phyloP scores from a whole-genome alignment of 2,329 filamentous ascomycete species.

The Polytolypa hystricis region DNA sequence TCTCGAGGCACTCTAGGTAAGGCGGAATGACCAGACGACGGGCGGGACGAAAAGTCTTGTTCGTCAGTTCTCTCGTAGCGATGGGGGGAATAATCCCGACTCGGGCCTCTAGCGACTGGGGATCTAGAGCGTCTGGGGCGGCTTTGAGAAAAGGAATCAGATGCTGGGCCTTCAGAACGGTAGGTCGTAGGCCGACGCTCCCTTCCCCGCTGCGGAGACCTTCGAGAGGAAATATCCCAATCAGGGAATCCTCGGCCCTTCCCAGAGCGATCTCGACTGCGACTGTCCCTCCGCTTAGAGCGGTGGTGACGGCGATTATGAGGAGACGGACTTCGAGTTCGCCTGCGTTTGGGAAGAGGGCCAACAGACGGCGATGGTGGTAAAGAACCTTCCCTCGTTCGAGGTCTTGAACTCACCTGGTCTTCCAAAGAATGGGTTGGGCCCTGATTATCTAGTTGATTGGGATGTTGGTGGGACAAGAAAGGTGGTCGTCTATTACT shows the following conservation, averaged over 20 bases:
- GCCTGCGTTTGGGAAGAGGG: constrained; percentile 26
- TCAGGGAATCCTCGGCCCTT: constrained; percentile 26
- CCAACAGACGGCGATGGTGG: constrained; percentile 17
- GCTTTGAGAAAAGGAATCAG: constrained; percentile 17
- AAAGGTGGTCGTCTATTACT: constrained; percentile 15
- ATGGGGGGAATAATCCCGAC: constrained; percentile 16
- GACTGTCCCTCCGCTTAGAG: constrained; percentile 24
- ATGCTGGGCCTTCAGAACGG: constrained; percentile 13
- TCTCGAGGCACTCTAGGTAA: constrained; percentile 23
- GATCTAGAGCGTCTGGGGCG: constrained; percentile 23
- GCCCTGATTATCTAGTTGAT: constrained; percentile 13
- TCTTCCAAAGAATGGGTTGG: constrained; percentile 13
- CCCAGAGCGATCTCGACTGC: constrained; percentile 26
- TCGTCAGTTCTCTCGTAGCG: constrained; percentile 15
- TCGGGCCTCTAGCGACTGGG: constrained; percentile 18
- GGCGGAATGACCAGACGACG: constrained; percentile 25
- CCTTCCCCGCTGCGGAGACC: constrained; percentile 24
- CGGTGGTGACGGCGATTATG: constrained; percentile 19
- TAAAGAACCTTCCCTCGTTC: constrained; percentile 19
- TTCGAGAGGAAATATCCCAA: constrained; percentile 23
- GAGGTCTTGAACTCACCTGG: constrained; percentile 14
- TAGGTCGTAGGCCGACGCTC: constrained; percentile 20
- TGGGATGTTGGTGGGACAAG: constrained; percentile 5
- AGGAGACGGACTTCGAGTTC: constrained; percentile 32
- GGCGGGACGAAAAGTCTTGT: constrained; percentile 21